Evolutionary conservation across 768 basidiomycete genomes (phyloP), one percentile per base, ranked within the genome.

Genomic region (Calvatia gigantea): DNA sequence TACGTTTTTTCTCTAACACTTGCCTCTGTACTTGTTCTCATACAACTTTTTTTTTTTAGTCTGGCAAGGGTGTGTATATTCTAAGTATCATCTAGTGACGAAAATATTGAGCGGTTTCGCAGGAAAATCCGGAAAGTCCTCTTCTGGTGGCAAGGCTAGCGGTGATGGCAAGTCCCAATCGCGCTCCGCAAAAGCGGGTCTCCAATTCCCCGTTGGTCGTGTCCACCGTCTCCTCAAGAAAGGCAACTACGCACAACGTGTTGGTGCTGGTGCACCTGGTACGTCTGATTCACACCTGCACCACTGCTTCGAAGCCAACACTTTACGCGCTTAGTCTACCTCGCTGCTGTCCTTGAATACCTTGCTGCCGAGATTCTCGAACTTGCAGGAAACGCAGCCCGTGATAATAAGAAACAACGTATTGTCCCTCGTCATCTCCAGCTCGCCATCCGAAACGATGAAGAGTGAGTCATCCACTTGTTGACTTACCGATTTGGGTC

Each of bases 361-460:
- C 82, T 95, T 58, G 85, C 92, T 37, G 94, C 94, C 43, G 94
- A 96, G 70, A 94, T 96, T 69, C 83, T 96, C 64, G 94, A 96
- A 75, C 77, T 96, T 41, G 93, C 94, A 58, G 94, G 94, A 33
- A 90, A 91, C 55, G 90, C 91, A 32, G 90, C 91, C 39, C 87
- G 90, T 55, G 90, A 89, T 73, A 92, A 92, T 80, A 92, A 91
- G 81, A 91, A 94, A 77, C 89, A 92, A 61, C 92, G 94, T 83
- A 95, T 96, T 66, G 91, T 95, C 25, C 94, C 94, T 43, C 88
- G 94, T 71, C 94, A 97, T 73, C 76, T 96, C 45, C 94, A 97
- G 71, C 84, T 96, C 60, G 94, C 94, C 60, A 94, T 97, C 73
- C 85, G 94, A 49, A 93, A 95, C 70, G 93, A 95, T 60, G 93